Percentiles rank a stretch among this genome's conserved stretches.
Evolutionary conservation across 768 basidiomycete species (phyloP).

Genomic region (Tricholomella constricta): DNA sequence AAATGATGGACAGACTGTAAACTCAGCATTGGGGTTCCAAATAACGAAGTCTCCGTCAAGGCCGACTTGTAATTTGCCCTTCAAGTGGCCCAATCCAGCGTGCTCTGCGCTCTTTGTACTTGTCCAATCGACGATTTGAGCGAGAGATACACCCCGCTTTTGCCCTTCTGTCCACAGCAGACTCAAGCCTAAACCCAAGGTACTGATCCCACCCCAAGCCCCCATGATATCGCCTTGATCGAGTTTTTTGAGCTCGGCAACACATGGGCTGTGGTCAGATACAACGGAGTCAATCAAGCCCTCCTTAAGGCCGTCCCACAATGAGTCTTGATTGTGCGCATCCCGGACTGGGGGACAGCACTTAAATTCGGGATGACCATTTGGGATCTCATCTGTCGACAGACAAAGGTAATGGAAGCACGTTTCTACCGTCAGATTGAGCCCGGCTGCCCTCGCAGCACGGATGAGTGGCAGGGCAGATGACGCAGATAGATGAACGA

Average conservation of each 20-base stretch:
- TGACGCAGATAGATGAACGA: slow-evolving; percentile 93
- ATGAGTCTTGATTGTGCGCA: slow-evolving; percentile 63
- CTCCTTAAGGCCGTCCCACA: slow-evolving; percentile 82
- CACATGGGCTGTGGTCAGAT: slow-evolving; percentile 95
- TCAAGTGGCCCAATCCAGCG: slow-evolving; percentile 66
- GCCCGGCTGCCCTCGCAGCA: slow-evolving; percentile 61
- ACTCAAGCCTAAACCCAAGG: slow-evolving; percentile 87
- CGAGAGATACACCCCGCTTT: slow-evolving; percentile 58
- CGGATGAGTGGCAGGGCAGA: slow-evolving; percentile 77
- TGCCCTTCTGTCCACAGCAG: slow-evolving; percentile 85
- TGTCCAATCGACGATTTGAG: slow-evolving; percentile 74
- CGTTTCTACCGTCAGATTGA: slow-evolving; percentile 89
- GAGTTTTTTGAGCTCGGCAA: slow-evolving; percentile 75
- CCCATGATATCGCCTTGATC: slow-evolving; percentile 81
- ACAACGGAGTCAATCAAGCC: slow-evolving; percentile 92
- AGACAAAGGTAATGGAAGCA: slow-evolving; percentile 97
- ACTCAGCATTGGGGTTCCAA: slow-evolving; percentile 68
- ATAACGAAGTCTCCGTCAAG: slow-evolving; percentile 86
- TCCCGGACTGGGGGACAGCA: slow-evolving; percentile 95
- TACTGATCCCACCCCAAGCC: slow-evolving; percentile 95
- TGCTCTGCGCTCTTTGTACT: slow-evolving; percentile 74
- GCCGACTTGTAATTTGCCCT: slow-evolving; percentile 75
- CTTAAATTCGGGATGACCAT: slow-evolving; percentile 85
- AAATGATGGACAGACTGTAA: slow-evolving; percentile 35
- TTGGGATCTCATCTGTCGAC: slow-evolving; percentile 68